Base-by-base conservation (phyloP, 225 moss, liverwort and hornwort genomes). In the Sphagnum contortum region DNA sequence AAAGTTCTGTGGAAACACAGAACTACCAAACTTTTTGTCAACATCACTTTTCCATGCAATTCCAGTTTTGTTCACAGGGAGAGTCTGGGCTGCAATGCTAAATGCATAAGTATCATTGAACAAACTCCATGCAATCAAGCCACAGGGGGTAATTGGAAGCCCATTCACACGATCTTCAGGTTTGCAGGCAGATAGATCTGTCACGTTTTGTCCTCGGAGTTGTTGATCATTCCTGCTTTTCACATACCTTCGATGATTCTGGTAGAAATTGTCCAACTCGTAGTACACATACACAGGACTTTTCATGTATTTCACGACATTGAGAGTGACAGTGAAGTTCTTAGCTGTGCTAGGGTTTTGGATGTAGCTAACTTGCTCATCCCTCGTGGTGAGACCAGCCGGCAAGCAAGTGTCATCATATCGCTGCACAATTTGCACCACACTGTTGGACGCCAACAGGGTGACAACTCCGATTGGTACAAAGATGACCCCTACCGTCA, bases 201-300 rank as follows among this genome's bases (percentile, higher is more conserved):
- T 3, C 7, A 3, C 50, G 2, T 2, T 62, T 48, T 79, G 72
- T 13, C 73, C 77, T 10, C 92, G 88, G 9, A 98, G 87, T 74
- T 92, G 92, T 60, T 70, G 46, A 14, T 91, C 85, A 69, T 79
- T 82, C 44, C 87, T 80, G 47, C 89, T 93, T 76, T 93, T 98
- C 70, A 98, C 96, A 56, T 98, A 98, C 44, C 96, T 87, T 6
- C 96, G 90, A 67, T 98, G 93, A 57, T 98, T 93, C 68, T 93
- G 93, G 62, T 93, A 98, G 64, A 79, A 93, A 62, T 98, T 89
- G 44, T 90, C 91, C 6, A 98, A 83, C 73, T 93, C 81, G 65
- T 98, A 98, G 64, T 98, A 98, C 2, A 98, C 69, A 52, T 98
- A 98, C 14, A 98, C 68, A 9, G 96, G 96, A 4, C 78, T 75